Conservation (phyloP, 2,329 filamentous ascomycete species). For the Hymenoscyphus repandus region DNA sequence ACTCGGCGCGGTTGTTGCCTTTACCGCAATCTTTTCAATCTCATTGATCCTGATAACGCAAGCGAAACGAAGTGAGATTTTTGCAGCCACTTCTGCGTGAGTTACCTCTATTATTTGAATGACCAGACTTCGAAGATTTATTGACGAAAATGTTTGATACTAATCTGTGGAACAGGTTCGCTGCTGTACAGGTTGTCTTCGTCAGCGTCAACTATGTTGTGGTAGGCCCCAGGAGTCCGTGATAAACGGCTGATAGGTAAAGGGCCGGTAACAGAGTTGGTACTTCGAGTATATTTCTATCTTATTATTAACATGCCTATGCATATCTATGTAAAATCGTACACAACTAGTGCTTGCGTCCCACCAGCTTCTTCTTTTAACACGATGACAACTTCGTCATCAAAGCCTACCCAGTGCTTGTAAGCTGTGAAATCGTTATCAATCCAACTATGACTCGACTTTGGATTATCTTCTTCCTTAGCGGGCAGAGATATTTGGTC, state of each 20-base stretch:
- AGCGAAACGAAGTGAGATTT: conserved; percentile 26
- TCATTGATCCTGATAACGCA: conserved; percentile 24
- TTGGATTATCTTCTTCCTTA: too few relatives aligned
- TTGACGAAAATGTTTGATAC: not conserved
- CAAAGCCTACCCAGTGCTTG: conserved; percentile 60
- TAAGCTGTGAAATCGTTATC: conserved; percentile 9
- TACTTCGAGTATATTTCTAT: too few relatives aligned
- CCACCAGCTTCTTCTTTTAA: conserved; percentile 54
- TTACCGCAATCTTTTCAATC: conserved; percentile 26
- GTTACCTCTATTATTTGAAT: not conserved
- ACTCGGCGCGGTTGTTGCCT: conserved; percentile 23
- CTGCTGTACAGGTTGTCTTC: conserved; percentile 11
- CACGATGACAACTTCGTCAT: conserved; percentile 66
- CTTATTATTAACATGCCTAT: not conserved
- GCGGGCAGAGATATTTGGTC: too few relatives aligned
- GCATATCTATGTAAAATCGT: conserved; percentile 56
- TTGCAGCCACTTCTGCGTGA: conserved; percentile 29
- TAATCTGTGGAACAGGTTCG: not conserved
- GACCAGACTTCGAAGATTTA: too few relatives aligned
- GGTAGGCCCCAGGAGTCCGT: too few relatives aligned
- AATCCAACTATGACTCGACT: too few relatives aligned
- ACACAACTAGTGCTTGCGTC: conserved; percentile 57
- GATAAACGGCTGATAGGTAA: too few relatives aligned
- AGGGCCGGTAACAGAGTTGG: too few relatives aligned
- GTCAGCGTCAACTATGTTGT: not conserved